Percentiles rank a stretch among this genome's conserved stretches.
Evolutionary conservation across 106 monocot genomes (phyloP).

Genomic region (Xerophyta viscosa): DNA sequence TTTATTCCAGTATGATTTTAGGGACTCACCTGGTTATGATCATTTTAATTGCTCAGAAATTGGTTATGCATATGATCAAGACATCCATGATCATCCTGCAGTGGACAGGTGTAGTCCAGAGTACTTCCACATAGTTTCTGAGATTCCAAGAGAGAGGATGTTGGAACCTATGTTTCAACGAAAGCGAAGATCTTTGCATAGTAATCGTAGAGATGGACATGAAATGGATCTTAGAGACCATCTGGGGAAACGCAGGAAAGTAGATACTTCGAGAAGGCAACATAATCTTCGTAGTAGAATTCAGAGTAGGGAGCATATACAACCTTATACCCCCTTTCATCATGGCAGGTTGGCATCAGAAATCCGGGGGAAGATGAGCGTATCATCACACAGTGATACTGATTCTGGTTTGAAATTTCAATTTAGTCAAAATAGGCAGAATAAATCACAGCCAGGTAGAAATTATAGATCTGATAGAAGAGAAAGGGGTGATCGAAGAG

Average conservation of each 20-base stretch:
- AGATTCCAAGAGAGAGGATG: conserved; percentile 16
- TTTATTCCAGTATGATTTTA: conserved; percentile 21
- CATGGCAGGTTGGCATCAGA: conserved; percentile 15
- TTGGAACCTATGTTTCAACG: background rate
- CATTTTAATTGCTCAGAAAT: conserved; percentile 10
- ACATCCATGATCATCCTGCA: conserved; percentile 13
- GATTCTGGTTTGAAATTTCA: conserved; percentile 3
- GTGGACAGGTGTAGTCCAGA: conserved; percentile 16
- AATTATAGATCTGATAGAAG: conserved; percentile 5
- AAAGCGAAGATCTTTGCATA: conserved; percentile 7
- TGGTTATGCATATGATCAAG: conserved; percentile 11
- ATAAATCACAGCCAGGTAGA: background rate
- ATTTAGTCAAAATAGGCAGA: conserved; percentile 1
- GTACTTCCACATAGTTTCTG: conserved; percentile 4
- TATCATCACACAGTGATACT: background rate
- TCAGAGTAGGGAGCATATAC: conserved; percentile 3
- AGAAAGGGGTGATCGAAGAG: conserved; percentile 20
- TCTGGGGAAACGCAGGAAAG: conserved; percentile 28
- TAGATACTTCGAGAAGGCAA: conserved; percentile 9
- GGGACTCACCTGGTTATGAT: conserved; percentile 23
- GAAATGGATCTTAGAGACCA: conserved; percentile 23
- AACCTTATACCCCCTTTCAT: conserved; percentile 1
- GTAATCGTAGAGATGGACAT: conserved; percentile 2
- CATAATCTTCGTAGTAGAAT: background rate
- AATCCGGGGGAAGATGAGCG: conserved; percentile 1